Evolutionary conservation across 1,139 yeast species (phyloP), one percentile per base, ranked within the genome.

Genomic region (Zygosaccharomyces pseudobailii): DNA sequence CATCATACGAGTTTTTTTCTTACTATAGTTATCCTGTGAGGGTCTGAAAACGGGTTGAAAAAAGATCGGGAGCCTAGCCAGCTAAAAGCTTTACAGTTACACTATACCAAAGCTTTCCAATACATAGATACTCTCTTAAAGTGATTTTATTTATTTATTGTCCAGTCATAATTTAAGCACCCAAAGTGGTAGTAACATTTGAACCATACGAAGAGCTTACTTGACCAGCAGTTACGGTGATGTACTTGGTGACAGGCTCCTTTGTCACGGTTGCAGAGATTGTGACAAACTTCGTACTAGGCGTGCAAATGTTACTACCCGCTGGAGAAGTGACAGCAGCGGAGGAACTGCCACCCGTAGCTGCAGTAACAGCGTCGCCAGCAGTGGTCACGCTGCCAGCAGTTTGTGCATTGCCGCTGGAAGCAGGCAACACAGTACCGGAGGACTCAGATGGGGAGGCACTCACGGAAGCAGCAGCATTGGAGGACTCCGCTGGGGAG

Each of bases 221-320:
- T 27, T 38, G 31, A 8, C 40, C 42, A 34, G 56, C 51, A 22
- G 56, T 56, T 30, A 59, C 57, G 28, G 64, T 60, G 13, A 58
- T 49, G 37, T 52, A 57, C 40, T 53, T 43, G 35, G 57, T 56
- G 13, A 49, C 44, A 24, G 53, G 50, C 19, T 55, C 53, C 32
- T 55, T 50, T 23, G 63, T 57, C 20, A 58, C 62, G n/a, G 66
- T 62, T 27, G 61, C 62, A 31, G 59, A 57, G 40, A 55, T 48
- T 32, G 63, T 60, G 30, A 49, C 47, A 30, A 30, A 30, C 13
- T 30, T 30, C 2, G 32, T 30, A 30, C 32, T 30, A 30, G 32
- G 32, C 3, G 32, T 30, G 6, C 32, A 30, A n/a, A 4, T 5
- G 32, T n/a, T 30, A 19, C 6, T 30, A 7, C 40, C 31, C 10